Evolutionary conservation across 441 rosid species (phyloP), one percentile per base, ranked within the genome.

Genomic region (Adansonia rubrostipa): DNA sequence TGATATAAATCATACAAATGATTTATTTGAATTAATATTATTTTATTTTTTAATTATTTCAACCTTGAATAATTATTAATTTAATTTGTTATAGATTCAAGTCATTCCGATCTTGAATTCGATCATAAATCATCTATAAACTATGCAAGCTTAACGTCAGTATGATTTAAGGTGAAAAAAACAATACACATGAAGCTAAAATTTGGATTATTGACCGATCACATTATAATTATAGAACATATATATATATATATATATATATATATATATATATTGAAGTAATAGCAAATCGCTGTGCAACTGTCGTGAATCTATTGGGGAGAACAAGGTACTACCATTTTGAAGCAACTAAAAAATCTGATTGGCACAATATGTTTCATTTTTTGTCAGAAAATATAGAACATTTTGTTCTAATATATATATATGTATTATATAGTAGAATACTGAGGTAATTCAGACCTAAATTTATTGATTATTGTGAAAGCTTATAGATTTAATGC

Each of bases 141-240:
- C 15, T 50, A 14, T 50, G 3, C 11, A 53, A 14, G 57, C 1
- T 28, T 14, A 53, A 2, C 5, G n/a, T 1, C 5, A 15, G 5
- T 53, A 53, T 4, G 57, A 54, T 8, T 20, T 8, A 67, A 17
- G 53, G 19, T 4, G 6, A 28, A 28, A 40, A 5, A 40, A 40
- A 66, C 68, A 53, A 42, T 28, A 50, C 14, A 44, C 22, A 28
- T 73, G 73, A 28, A 33, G 6, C 71, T 65, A 64, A 54, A 45
- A 56, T 57, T 73, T 73, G 78, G 78, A 73, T 78, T 60, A 74
- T 69, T 65, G 50, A 45, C 73, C 62, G 61, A 33, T 40, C 33
- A n/a, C 65, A 64, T 17, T 61, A 58, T 48, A 61, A 68, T 77
- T 73, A 22, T 17, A n/a, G 48, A 71, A 64, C 75, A 77, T 63